Evolutionary conservation across 257 asterid species (phyloP).

Genomic region (Nicotiana knightiana): DNA sequence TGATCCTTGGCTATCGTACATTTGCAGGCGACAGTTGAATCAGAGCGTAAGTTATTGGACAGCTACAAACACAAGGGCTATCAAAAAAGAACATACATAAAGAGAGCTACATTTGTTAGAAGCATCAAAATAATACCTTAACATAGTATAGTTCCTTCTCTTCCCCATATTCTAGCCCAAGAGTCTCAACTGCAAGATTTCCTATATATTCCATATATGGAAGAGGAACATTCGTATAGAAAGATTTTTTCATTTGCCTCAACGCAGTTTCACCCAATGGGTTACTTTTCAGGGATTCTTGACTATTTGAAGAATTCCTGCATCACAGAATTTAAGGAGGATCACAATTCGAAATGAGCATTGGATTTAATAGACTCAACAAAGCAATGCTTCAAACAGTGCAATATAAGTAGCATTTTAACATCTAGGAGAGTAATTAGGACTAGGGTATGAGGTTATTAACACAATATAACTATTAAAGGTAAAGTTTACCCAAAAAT

Average conservation of each 20-base stretch:
- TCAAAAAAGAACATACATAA: neutral
- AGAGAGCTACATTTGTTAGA: neutral
- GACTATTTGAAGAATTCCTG: conserved; percentile 27
- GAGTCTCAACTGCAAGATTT: conserved; percentile 24
- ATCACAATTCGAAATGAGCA: neutral
- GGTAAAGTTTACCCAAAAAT: too few species aligned
- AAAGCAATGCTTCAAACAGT: neutral
- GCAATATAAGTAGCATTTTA: neutral
- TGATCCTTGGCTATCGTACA: conserved; percentile 24
- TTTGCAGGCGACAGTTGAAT: conserved; percentile 41
- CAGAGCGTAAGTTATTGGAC: conserved; percentile 32
- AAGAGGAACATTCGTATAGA: conserved; percentile 35
- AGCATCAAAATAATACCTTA: conserved; percentile 23
- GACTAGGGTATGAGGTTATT: neutral
- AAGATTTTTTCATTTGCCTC: conserved; percentile 25
- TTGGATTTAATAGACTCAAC: neutral
- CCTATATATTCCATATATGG: conserved; percentile 29
- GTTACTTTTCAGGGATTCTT: conserved; percentile 19
- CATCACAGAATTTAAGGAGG: neutral
- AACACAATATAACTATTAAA: neutral
- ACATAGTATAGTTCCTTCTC: conserved; percentile 36
- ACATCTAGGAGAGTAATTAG: neutral
- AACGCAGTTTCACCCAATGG: conserved; percentile 14
- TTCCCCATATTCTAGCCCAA: conserved; percentile 17
- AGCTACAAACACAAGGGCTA: conserved; percentile 22